Evolutionary conservation across 805 yeast genomes (phyloP), one percentile per base, ranked within the genome.

Genomic region (Candida verbasci): DNA sequence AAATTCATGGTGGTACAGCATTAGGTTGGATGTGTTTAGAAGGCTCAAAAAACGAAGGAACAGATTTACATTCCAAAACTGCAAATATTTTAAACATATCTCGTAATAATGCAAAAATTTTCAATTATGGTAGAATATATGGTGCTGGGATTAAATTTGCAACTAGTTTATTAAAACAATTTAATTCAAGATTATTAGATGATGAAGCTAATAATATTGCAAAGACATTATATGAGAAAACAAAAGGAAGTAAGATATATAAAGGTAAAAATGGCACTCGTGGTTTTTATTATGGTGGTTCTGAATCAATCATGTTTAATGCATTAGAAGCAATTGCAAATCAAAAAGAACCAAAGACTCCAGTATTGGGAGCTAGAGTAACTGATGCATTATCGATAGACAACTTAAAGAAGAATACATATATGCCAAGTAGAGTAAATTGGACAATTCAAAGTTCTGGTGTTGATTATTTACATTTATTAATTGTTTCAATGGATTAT

Each of bases 401-500:
- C 36, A 81, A 91, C 55, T 67, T 93, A 47, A 66, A 67, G 46
- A 77, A 76, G 29, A 64, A 76, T 25, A 76, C 76, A 43, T 93
- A 82, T 54, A 61, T 93, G 45, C 93, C 98, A 0, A 87, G 96
- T 1, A 63, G 99, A 50, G 82, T 89, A 44, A 93, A 93, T 52
- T 93, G 99, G 99, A 86, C 96, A 0, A 93, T 93, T 53, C 99
- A 93, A 57, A 86, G 96, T 16, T 86, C 96, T 1, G 99, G 98
- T 24, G 99, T 94, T 14, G 98, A 93, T 56, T 93, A 94, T 52
- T 67, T 93, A 35, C 99, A 93, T 55, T 56, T 93, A 27, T 57
- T 93, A 41, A 71, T 91, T 33, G 76, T 87, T 4, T 77, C 96
- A 0, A 89, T 94, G 97, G 85, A 86, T 40, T 86, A 88, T 49